Percentiles rank a stretch among this genome's conserved stretches.
phyloP scores from a whole-genome alignment of 23 red algal genomes.

The Gracilaria vermiculophylla region DNA sequence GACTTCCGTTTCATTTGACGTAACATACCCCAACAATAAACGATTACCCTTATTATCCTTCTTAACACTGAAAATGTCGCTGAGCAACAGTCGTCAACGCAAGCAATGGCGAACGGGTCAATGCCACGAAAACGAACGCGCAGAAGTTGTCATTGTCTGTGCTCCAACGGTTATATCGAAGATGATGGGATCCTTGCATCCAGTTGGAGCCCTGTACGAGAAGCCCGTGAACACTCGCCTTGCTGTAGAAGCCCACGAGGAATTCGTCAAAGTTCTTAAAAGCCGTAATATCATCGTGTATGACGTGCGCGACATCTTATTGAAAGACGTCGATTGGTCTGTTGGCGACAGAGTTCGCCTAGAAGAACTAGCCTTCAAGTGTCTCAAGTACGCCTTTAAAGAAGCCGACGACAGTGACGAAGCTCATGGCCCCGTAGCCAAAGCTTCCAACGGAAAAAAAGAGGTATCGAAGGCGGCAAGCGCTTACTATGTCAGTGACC shows the following conservation, averaged over 20 bases:
- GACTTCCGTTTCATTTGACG: no score
- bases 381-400: constrained; percentile 69
- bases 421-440: background rate
- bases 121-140: constrained; percentile 87
- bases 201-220: constrained; percentile 90
- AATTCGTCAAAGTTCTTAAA: constrained; percentile 69
- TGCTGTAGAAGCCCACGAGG: constrained; percentile 71
- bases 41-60: background rate
- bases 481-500: constrained; percentile 76
- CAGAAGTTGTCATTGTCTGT: constrained; percentile 73
- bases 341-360: constrained; percentile 77
- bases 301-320: constrained; percentile 92
- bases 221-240: constrained; percentile 81
- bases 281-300: constrained; percentile 58
- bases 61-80: background rate
- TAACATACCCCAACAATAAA: no score
- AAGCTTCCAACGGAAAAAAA: background rate
- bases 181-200: constrained; percentile 98
- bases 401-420: background rate
- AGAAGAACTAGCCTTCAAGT: constrained; percentile 84
- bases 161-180: constrained; percentile 79
- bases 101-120: constrained; percentile 58
- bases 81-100: background rate
- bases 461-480: background rate
- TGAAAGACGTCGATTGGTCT: constrained; percentile 65